These are phyloP conservation scores for Monascus purpureus DNA, from an alignment of 495 filamentous ascomycete genomes.

Conservation along the genomic window DNA sequence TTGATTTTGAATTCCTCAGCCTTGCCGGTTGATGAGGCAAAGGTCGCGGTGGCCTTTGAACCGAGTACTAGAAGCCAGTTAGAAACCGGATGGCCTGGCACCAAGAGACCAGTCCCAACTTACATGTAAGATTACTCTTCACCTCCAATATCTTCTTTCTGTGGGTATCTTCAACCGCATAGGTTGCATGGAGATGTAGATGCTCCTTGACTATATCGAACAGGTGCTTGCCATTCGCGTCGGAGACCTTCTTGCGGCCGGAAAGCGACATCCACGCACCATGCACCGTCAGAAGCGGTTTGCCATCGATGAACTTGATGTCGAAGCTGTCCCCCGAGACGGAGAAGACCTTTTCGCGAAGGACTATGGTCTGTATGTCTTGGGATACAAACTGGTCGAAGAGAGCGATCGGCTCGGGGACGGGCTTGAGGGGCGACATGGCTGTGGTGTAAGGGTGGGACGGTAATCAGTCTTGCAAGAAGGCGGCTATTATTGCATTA, in stretches of 20 bases:
- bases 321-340: slow-evolving; percentile 43
- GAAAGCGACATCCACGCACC: slow-evolving; percentile 26
- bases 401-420: slow-evolving; percentile 28
- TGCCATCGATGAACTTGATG: slow-evolving; percentile 29
- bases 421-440: slow-evolving; percentile 31
- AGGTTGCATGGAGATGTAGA: slow-evolving; percentile 35
- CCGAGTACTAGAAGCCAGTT: slow-evolving; percentile 12
- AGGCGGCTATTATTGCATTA: no score
- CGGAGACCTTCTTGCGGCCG: slow-evolving; percentile 33
- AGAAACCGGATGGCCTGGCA: slow-evolving; percentile 6
- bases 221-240: slow-evolving; percentile 29
- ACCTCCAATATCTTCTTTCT: slow-evolving; percentile 35
- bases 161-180: slow-evolving; percentile 22
- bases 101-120: no score
- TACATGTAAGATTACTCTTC: slow-evolving; percentile 33
- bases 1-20: slow-evolving; percentile 10
- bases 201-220: slow-evolving; percentile 40
- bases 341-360: slow-evolving; percentile 43
- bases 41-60: slow-evolving; percentile 17
- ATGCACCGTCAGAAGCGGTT: slow-evolving; percentile 36
- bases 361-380: slow-evolving; percentile 30
- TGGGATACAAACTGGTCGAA: slow-evolving; percentile 34
- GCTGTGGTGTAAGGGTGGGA: no score
- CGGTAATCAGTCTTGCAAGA: no score
- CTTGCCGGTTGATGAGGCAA: slow-evolving; percentile 9